A percentile compares a stretch with the other conserved stretches of the same genome.
These are phyloP conservation scores for Rhodotorula kratochvilovae DNA, from an alignment of 768 basidiomycete genomes.

Conservation along the genomic window DNA sequence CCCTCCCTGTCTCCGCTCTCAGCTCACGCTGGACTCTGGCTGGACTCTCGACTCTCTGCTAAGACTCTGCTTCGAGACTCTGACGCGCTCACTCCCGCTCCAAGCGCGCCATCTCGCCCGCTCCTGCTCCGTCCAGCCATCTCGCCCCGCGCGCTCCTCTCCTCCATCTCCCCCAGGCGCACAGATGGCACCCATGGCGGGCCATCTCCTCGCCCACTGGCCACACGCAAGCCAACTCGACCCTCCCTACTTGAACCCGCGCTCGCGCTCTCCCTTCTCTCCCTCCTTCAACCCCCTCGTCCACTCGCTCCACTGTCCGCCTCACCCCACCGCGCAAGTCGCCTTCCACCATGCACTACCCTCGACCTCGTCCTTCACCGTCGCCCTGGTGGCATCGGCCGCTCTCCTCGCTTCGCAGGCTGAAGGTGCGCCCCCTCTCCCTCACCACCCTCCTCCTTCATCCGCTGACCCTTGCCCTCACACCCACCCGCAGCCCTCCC, in stretches of 20 bases:
- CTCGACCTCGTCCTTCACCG: constrained; percentile 19
- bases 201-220: neutral
- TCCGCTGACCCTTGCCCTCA: neutral
- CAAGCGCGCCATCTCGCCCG: neutral
- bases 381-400: constrained; percentile 18
- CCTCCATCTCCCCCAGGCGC: neutral
- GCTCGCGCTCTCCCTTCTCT: neutral
- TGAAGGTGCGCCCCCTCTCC: constrained; percentile 2
- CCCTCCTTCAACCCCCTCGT: neutral
- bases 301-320: neutral
- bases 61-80: neutral
- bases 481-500: constrained; percentile 17
- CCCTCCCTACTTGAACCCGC: neutral
- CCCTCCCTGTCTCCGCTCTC: neutral
- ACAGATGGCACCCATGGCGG: neutral
- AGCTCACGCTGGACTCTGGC: neutral
- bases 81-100: neutral
- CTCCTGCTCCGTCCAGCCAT: neutral
- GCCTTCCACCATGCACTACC: neutral
- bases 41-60: neutral
- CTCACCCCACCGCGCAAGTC: neutral
- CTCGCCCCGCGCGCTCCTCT: neutral
- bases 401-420: constrained; percentile 9
- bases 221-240: too few relatives aligned
- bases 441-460: neutral